Percentiles rank a stretch among this genome's conserved stretches.
phyloP scores from a whole-genome alignment of 2,329 filamentous ascomycete genomes.

The Aspergillus chevalieri region DNA sequence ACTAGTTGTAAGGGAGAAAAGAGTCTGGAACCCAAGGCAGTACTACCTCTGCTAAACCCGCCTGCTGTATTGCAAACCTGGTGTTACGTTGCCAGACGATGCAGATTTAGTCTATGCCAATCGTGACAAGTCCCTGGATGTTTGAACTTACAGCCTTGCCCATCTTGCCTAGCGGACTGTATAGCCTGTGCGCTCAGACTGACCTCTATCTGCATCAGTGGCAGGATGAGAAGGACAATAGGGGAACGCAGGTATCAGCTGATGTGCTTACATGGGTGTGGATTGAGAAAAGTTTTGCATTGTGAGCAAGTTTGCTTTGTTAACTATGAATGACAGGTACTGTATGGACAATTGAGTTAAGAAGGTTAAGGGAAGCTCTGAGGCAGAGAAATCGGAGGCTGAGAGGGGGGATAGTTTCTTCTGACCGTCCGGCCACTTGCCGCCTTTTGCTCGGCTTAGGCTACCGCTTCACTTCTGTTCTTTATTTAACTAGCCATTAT shows the following conservation, averaged over 20 bases:
- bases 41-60: background rate
- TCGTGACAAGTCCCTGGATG: background rate
- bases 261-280: no score
- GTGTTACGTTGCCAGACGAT: background rate
- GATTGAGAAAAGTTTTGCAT: no score
- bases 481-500: no score
- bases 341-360: no score
- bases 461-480: no score
- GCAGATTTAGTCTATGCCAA: background rate
- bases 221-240: background rate
- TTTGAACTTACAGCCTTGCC: background rate
- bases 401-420: no score
- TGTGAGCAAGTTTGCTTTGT: no score
- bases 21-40: background rate
- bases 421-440: no score
- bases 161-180: background rate
- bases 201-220: background rate
- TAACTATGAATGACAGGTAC: no score
- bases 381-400: no score
- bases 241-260: background rate
- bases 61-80: background rate
- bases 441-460: no score
- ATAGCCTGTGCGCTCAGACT: background rate
- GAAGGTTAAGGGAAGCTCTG: no score
- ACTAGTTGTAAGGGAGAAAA: background rate